Evolutionary conservation across 768 basidiomycete species (phyloP), one percentile per base, ranked within the genome.

Genomic region (Boletus reticulatus): DNA sequence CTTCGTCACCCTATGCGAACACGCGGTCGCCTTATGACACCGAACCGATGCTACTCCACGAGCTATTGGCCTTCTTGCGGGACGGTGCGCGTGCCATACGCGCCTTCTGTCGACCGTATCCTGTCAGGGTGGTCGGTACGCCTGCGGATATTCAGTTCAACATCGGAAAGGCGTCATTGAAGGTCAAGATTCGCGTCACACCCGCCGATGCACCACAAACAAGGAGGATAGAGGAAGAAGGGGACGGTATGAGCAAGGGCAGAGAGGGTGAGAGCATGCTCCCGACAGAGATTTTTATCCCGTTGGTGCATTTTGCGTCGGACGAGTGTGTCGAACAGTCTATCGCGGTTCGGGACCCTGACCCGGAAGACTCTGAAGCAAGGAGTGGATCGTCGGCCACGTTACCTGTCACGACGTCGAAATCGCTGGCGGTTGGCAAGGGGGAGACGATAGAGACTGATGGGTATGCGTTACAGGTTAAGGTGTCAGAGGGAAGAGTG

Each of bases 271-370:
- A 61, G 41, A 48, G 76, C 17, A 68, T 67, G 29, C 72, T 83
- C 1, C 80, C 85, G n/a, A 98, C 94, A 19, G 97, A 97, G 77
- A 85, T 98, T 20, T 99, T 82, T 68, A 69, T 98, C 1, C 97
- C 97, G 6, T 77, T 93, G 47, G 86, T 96, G 19, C 97, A 99
- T 68, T 99, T 85, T 67, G 91, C 88, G 4, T 77, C 79, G 57
- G 72, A 76, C 20, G 54, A 19, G 44, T 66, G 67, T 37, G 66
- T 72, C 31, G 61, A 67, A 20, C 60, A 63, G 36, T 56, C 70
- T 0, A 32, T 59, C 4, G 61, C 36, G 4, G 37, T 19, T 1
- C 37, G 50, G 43, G 56, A 36, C 27, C 43, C 38, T 10, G 56
- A 48, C 43, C 43, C 53, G 16, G 59, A 48, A 0, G 53, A 57